Evolutionary conservation across 1,139 yeast genomes (phyloP), one percentile per base, ranked within the genome.

Genomic region (Diutina rugosa): DNA sequence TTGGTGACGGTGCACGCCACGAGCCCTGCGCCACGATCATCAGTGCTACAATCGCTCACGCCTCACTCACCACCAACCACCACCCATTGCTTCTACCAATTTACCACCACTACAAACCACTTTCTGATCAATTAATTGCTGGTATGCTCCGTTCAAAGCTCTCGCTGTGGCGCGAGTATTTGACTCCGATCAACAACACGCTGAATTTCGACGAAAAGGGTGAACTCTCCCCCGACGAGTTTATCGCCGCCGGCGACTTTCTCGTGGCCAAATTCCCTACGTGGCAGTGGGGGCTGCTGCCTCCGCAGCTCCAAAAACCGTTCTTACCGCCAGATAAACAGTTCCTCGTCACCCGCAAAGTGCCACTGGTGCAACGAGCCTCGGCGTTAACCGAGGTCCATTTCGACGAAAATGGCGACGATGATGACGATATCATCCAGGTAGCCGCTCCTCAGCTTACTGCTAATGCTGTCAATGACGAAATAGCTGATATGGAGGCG

Each of bases 141-240:
- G 18, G 18, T 18, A 18, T 49, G 53, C 53, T 49, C 21, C 53
- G 53, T 7, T 49, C 53, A 30, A 86, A 89, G 48, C 73, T 91
- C 61, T 86, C 95, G 55, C 85, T 90, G 26, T 79, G 90, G 70
- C 80, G 98, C 63, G 99, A 93, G 70, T 91, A 91, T 67, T 74
- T 93, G 59, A 91, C 99, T 4, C 99, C 99, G 1, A 85, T 91
- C 9, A 80, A 84, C 55, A 90, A 90, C 68, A 80, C 75, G 26
- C 90, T 97, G 32, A 89, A 93, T 51, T 93, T 90, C 71, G 76
- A 82, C 57, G 72, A 78, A 55, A 88, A 97, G 0, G 99, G 99
- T 3, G 95, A 91, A 68, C 85, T 93, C 57, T 87, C 96, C 1
- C 98, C 98, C 2, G 96, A 88, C 59, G 97, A 91, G 68, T 91